Evolutionary conservation across 805 yeast species (phyloP).

Genomic region (Saccharomyces cerevisiae): DNA sequence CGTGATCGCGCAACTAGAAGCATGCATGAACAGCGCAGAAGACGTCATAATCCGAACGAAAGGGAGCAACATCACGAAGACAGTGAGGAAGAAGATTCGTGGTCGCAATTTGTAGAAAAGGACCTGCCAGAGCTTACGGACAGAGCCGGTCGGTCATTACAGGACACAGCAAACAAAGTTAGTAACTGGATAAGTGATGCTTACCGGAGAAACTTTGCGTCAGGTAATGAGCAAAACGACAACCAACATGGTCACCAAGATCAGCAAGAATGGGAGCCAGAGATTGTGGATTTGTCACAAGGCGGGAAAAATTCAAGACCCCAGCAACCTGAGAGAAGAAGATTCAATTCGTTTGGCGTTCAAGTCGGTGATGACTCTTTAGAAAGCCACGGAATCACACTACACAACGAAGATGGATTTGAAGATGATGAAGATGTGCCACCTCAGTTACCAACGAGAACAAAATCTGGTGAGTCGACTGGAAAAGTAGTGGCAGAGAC

Average conservation of each 20-base stretch:
- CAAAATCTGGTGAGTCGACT: slow-evolving; percentile 1
- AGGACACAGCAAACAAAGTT: slow-evolving; percentile 69
- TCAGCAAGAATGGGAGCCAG: slow-evolving; percentile 14
- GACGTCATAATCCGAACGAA: slow-evolving; percentile 11
- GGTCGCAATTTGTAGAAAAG: slow-evolving; percentile 50
- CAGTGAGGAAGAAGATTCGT: slow-evolving; percentile 37
- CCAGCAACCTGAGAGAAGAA: slow-evolving; percentile 16
- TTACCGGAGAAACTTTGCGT: slow-evolving; percentile 15
- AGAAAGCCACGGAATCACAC: slow-evolving; percentile 27
- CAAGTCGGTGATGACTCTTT: slow-evolving; percentile 25
- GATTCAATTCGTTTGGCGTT: slow-evolving; percentile 30
- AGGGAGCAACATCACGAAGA: slow-evolving; percentile 20
- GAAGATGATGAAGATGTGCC: slow-evolving; percentile 29
- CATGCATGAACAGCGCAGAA: slow-evolving; percentile 26
- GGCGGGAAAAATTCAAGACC: slow-evolving; percentile 1
- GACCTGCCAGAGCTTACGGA: slow-evolving; percentile 56
- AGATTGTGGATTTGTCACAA: background rate
- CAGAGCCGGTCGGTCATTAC: slow-evolving; percentile 63
- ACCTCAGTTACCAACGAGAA: slow-evolving; percentile 27
- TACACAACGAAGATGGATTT: slow-evolving; percentile 17
- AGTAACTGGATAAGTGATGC: slow-evolving; percentile 72
- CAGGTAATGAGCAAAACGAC: slow-evolving; percentile 4
- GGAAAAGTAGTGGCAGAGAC: slow-evolving; percentile 25
- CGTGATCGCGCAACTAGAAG: slow-evolving; percentile 6
- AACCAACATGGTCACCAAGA: background rate